These are phyloP conservation scores for Aspergillus ochraceus DNA, from an alignment of 2,329 filamentous ascomycete species.

Conservation along the genomic window DNA sequence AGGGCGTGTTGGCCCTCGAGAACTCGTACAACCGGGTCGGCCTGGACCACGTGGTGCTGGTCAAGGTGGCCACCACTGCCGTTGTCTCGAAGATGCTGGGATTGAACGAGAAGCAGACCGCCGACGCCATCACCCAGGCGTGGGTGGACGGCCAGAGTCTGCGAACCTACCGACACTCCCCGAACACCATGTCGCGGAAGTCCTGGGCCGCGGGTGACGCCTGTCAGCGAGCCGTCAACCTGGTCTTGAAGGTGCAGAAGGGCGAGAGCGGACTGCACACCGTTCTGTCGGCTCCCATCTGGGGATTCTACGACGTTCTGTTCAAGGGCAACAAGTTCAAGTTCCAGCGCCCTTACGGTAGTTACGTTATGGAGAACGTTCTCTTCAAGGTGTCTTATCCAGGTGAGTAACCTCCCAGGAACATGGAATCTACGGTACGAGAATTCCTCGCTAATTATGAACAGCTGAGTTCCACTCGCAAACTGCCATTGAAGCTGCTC, in stretches of 20 bases:
- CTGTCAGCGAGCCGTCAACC: constrained; percentile 91
- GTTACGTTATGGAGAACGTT: constrained; percentile 99
- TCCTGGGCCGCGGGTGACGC: constrained; percentile 98
- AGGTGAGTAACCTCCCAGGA: constrained; percentile 54
- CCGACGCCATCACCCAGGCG: constrained; percentile 92
- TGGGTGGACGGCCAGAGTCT: constrained; percentile 96
- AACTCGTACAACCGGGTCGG: constrained; percentile 99
- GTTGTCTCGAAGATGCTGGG: constrained; percentile 96
- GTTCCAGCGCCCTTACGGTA: constrained; percentile 94
- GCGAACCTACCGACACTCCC: constrained; percentile 94
- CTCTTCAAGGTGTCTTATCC: constrained; percentile 99
- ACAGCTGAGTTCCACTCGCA: constrained; percentile 95
- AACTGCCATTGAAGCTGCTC: constrained; percentile 91
- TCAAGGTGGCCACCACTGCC: constrained; percentile 94
- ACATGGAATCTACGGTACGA: not conserved
- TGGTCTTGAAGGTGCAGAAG: constrained; percentile 85
- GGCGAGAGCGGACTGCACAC: constrained; percentile 90
- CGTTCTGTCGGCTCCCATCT: constrained; percentile 85
- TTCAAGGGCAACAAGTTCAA: constrained; percentile 95
- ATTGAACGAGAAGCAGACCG: constrained; percentile 83
- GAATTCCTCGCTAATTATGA: no score
- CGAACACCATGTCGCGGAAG: constrained; percentile 99
- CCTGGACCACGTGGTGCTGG: constrained; percentile 93
- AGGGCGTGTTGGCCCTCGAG: constrained; percentile 92
- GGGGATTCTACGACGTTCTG: constrained; percentile 98